Conservation (phyloP, 2,329 filamentous ascomycete genomes). For the Coleophoma cylindrospora region DNA sequence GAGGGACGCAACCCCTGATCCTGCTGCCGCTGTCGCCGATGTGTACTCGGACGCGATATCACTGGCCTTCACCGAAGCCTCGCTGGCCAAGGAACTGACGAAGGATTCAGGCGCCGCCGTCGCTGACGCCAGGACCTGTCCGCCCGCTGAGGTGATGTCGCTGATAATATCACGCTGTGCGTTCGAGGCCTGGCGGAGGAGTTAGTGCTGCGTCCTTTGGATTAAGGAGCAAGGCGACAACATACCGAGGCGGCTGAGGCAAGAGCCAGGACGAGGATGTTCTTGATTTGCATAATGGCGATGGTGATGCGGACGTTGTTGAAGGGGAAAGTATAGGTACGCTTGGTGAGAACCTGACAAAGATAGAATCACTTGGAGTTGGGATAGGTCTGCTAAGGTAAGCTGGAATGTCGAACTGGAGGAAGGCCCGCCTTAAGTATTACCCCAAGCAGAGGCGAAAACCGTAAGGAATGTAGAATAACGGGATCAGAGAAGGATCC, state of each 20-base stretch:
- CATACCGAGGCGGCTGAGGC: background rate
- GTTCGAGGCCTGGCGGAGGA: background rate
- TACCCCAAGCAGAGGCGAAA: too few relatives aligned
- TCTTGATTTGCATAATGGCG: background rate
- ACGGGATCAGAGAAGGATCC: too few relatives aligned
- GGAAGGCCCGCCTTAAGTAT: too few relatives aligned
- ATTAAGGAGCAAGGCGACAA: too few relatives aligned
- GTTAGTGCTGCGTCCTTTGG: too few relatives aligned
- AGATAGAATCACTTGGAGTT: too few relatives aligned
- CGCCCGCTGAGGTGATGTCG: background rate
- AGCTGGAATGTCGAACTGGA: too few relatives aligned
- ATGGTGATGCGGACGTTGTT: background rate
- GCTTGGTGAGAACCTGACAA: background rate
- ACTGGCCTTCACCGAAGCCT: background rate
- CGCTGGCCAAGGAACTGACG: background rate
- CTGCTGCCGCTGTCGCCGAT: background rate
- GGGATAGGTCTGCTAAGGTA: too few relatives aligned
- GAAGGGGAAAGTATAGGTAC: background rate
- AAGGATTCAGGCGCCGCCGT: background rate
- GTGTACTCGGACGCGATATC: background rate
- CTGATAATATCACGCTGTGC: background rate
- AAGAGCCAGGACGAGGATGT: background rate
- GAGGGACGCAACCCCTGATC: background rate
- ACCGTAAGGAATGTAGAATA: too few relatives aligned
- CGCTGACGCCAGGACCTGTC: background rate